phyloP scores from a whole-genome alignment of 2,329 filamentous ascomycete species.

The Chalaropsis thielavioides region DNA sequence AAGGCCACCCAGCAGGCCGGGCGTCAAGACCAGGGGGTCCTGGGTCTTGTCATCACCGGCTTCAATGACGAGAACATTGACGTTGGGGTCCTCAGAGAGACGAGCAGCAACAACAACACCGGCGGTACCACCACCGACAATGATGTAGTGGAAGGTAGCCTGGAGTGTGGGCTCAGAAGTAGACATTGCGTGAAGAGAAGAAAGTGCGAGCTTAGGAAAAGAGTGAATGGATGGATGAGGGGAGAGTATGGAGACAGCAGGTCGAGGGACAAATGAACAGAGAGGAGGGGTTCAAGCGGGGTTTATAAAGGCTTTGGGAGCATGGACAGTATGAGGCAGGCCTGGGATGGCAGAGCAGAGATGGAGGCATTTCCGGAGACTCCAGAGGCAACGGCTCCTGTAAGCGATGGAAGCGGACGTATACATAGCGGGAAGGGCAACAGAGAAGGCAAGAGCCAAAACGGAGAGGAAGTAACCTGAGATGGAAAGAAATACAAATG shows the following conservation, averaged over 20 bases:
- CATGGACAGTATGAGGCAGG: not conserved
- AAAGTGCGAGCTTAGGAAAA: not conserved
- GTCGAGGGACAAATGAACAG: not conserved
- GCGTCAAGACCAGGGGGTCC: conserved; percentile 17
- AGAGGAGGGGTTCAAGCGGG: not conserved
- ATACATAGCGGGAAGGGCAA: not conserved
- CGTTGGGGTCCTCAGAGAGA: conserved; percentile 21
- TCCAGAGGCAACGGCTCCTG: not conserved
- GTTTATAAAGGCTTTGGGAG: not conserved
- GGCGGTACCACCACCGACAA: conserved; percentile 25
- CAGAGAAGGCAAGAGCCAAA: not conserved
- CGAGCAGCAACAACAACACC: conserved; percentile 26
- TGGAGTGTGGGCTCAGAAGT: not conserved
- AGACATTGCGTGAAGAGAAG: not conserved
- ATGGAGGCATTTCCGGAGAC: not conserved
- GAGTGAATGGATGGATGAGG: not conserved
- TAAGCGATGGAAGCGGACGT: not conserved
- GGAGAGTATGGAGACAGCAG: not conserved
- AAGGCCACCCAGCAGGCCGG: conserved; percentile 12
- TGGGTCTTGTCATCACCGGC: conserved; percentile 15
- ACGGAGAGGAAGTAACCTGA: not conserved
- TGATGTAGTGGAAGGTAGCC: conserved; percentile 21
- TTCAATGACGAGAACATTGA: conserved; percentile 17
- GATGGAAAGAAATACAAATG: not conserved
- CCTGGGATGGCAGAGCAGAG: not conserved